Evolutionary conservation across 2,329 filamentous ascomycete species (phyloP), one percentile per base, ranked within the genome.

Genomic region (Exophiala mesophila): DNA sequence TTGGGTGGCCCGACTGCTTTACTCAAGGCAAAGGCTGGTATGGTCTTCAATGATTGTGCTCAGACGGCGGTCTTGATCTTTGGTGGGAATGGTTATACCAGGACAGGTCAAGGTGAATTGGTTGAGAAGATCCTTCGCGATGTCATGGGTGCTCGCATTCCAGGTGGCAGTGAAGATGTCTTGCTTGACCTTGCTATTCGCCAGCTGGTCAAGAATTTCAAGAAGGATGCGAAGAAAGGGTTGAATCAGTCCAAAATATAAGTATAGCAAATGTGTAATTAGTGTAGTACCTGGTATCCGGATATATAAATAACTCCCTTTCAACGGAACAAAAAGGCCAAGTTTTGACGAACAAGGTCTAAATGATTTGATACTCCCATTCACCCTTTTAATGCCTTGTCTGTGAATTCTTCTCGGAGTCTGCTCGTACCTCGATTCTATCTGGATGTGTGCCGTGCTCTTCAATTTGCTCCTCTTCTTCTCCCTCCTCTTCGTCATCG

Each of bases 71-170:
- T 85, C 29, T 58, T 88, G 41, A 59, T 88, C n/a, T 86, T 87
- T 59, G 84, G 83, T 3, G 83, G 84, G 1, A 85, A 82, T 58
- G 83, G 84, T 0, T 84, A 78, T 53, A 87, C 83, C 0, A 73
- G 72, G 45, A 74, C 72, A 5, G 83, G 84, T 0, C 78, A 82
- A 60, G 84, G 84, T 15, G 82, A 85, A 63, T 63, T 85, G 51
- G 73, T 77, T 20, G 82, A 87, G 61, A 75, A 80, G 76, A 65
- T 70, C 74, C 76, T 21, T 37, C 70, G 78, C 16, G 79, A 84
- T 55, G 78, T 82, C 1, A 77, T 77, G 2, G 76, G 73, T 2
- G 67, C 73, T 1, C 63, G 75, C 28, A 80, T 83, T 35, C 80
- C 80, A 0, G 83, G 82, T 35, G 83, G 83, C 1, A 80, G 75